These are phyloP conservation scores for Lachnellula hyalina DNA, from an alignment of 2,329 filamentous ascomycete species.

Conservation along the genomic window DNA sequence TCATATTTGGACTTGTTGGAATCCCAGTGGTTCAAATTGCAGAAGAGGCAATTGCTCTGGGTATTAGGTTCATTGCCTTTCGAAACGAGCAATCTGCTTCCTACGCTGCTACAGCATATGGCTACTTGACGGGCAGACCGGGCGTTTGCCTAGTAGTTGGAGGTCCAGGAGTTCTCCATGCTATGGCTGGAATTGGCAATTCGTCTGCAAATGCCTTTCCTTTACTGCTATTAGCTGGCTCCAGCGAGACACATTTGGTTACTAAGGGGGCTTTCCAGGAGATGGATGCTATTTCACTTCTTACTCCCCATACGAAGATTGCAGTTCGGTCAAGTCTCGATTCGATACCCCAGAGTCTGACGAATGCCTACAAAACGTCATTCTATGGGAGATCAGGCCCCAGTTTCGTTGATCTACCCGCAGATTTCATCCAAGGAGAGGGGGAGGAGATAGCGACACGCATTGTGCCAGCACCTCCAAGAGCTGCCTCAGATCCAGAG, in stretches of 20 bases:
- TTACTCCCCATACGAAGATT: constrained; percentile 49
- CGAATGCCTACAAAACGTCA: constrained; percentile 46
- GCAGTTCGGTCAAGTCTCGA: constrained; percentile 41
- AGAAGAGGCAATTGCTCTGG: constrained; percentile 50
- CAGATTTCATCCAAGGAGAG: constrained; percentile 47
- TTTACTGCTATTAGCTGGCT: constrained; percentile 48
- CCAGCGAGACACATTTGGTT: constrained; percentile 45
- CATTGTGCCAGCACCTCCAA: constrained; percentile 36
- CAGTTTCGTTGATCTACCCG: constrained; percentile 49
- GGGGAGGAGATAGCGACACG: constrained; percentile 21
- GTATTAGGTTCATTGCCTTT: constrained; percentile 53
- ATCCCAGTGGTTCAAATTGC: constrained; percentile 47
- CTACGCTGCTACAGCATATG: constrained; percentile 54
- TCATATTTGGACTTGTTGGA: constrained; percentile 29
- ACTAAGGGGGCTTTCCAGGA: constrained; percentile 54
- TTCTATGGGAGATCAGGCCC: constrained; percentile 50
- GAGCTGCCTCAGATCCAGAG: constrained; percentile 39
- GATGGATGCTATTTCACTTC: constrained; percentile 47
- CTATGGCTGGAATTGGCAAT: constrained; percentile 50
- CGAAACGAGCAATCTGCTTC: constrained; percentile 54
- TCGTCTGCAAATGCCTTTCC: constrained; percentile 50
- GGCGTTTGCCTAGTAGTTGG: constrained; percentile 55
- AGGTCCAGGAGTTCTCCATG: constrained; percentile 53
- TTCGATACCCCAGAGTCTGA: constrained; percentile 42
- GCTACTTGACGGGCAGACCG: constrained; percentile 50